Conservation (phyloP, 805 yeast species). For the Candida andamanensis region DNA sequence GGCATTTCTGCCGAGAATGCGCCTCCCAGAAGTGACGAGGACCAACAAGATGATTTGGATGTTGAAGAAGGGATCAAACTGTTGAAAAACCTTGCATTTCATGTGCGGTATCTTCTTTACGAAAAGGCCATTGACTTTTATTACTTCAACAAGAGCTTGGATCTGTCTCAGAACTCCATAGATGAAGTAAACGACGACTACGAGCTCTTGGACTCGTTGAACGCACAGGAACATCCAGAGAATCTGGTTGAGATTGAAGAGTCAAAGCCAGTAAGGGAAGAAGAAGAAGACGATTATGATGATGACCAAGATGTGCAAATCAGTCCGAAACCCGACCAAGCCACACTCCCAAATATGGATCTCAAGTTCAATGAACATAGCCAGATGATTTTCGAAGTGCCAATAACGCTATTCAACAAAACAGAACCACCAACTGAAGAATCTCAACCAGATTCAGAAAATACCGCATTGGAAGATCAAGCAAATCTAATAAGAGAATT, state of each 20-base stretch:
- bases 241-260: neutral
- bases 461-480: constrained; percentile 30
- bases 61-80: constrained; percentile 38
- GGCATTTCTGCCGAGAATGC: constrained; percentile 5
- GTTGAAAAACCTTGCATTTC: constrained; percentile 45
- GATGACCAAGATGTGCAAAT: constrained; percentile 23
- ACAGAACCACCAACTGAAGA: constrained; percentile 5
- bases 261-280: constrained; percentile 18
- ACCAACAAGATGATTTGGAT: constrained; percentile 33
- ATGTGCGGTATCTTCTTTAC: constrained; percentile 63
- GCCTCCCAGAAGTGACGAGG: constrained; percentile 9
- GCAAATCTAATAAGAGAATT: constrained; percentile 52
- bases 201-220: constrained; percentile 30
- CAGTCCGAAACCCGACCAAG: neutral
- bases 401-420: constrained; percentile 21
- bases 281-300: constrained; percentile 34
- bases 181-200: constrained; percentile 33
- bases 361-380: constrained; percentile 22
- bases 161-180: constrained; percentile 15
- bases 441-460: constrained; percentile 8
- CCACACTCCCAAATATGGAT: too few relatives aligned
- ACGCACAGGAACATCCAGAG: constrained; percentile 12
- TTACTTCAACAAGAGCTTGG: constrained; percentile 21
- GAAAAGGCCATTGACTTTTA: constrained; percentile 59
- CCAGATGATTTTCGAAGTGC: constrained; percentile 29